These are phyloP conservation scores for Bassia scoparia DNA, from an alignment of 148 eudicot genomes.

Conservation along the genomic window DNA sequence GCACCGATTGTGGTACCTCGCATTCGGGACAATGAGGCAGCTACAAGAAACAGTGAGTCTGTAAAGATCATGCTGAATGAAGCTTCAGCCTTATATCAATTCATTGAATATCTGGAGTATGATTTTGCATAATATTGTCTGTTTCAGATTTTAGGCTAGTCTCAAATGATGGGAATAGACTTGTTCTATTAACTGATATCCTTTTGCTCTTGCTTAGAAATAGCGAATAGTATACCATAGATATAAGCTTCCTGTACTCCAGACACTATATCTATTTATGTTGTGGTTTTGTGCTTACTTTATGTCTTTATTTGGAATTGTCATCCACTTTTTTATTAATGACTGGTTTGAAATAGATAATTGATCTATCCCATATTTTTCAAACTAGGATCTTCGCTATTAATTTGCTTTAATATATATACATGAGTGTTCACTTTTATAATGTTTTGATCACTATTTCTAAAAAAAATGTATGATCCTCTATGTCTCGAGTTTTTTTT, in stretches of 20 bases:
- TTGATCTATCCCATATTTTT: background rate
- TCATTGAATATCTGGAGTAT: background rate
- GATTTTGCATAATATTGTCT: background rate
- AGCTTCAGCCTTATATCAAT: background rate
- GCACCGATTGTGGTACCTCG: constrained; percentile 72
- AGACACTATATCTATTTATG: background rate
- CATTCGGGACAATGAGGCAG: constrained; percentile 32
- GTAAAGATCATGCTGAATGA: background rate
- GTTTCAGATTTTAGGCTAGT: constrained; percentile 4
- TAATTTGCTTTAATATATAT: background rate
- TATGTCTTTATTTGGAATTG: background rate
- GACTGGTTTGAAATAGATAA: background rate
- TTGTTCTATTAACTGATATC: background rate
- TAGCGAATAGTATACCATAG: background rate
- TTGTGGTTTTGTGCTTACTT: background rate
- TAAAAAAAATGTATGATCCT: background rate
- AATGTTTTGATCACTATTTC: background rate
- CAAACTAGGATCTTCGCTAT: no score
- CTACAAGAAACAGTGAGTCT: constrained; percentile 4
- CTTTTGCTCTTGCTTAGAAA: background rate
- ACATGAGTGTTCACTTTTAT: background rate
- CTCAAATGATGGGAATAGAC: background rate
- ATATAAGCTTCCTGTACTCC: background rate
- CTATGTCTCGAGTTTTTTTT: background rate
- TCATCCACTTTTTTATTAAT: background rate